Conservation (phyloP, 116 monocot genomes). For the Papilionanthe hybrid region DNA sequence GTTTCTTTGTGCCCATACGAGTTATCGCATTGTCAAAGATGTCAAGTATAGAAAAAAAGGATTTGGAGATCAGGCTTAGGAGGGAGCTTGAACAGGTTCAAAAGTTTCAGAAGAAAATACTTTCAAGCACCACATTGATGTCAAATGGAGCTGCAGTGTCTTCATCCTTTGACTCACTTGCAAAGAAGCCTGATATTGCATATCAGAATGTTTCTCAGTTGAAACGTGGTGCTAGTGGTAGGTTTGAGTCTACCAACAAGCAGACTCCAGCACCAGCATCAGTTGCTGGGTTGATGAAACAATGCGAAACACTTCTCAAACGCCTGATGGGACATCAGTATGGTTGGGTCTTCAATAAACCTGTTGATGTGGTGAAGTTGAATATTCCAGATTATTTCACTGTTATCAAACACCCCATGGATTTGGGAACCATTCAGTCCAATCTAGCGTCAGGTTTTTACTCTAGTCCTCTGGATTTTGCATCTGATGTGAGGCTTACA, state of each 20-base stretch:
- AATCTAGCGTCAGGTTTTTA: constrained; percentile 62
- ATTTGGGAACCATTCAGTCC: constrained; percentile 74
- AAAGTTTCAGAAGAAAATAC: constrained; percentile 45
- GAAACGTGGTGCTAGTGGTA: constrained; percentile 32
- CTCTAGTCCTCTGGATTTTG: constrained; percentile 54
- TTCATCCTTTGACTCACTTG: constrained; percentile 30
- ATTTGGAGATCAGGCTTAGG: constrained; percentile 32
- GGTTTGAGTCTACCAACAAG: constrained; percentile 42
- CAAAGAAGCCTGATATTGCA: constrained; percentile 17
- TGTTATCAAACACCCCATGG: constrained; percentile 91
- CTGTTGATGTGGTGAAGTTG: constrained; percentile 77
- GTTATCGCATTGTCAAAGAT: constrained; percentile 46
- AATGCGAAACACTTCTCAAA: constrained; percentile 66
- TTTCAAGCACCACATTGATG: constrained; percentile 10
- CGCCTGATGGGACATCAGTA: constrained; percentile 54
- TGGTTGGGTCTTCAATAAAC: constrained; percentile 62
- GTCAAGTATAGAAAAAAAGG: constrained; percentile 41
- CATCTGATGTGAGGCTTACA: constrained; percentile 81
- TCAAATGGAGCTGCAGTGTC: constrained; percentile 30
- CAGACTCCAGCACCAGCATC: constrained; percentile 13
- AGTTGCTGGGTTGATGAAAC: constrained; percentile 46
- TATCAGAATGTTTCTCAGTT: constrained; percentile 14
- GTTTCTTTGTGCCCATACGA: constrained; percentile 50
- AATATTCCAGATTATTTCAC: constrained; percentile 83
- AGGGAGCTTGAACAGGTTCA: constrained; percentile 59